phyloP scores from a whole-genome alignment of 2,329 filamentous ascomycete genomes.

The Colletotrichum scovillei region DNA sequence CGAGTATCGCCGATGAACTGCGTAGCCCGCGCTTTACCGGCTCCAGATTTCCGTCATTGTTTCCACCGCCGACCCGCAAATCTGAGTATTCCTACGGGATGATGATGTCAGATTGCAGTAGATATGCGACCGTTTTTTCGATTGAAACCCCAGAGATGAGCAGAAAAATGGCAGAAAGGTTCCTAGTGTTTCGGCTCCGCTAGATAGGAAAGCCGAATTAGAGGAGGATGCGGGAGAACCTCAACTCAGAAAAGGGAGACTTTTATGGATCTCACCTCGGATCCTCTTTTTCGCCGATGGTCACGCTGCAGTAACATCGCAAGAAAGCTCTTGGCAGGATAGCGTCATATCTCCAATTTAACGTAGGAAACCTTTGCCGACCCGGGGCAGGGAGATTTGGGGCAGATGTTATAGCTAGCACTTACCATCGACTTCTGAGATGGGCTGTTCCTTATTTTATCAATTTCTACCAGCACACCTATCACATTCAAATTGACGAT shows the following conservation, averaged over 20 bases:
- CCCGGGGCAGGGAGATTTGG: neutral
- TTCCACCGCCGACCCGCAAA: conserved; percentile 28
- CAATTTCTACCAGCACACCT: neutral
- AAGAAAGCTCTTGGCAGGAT: neutral
- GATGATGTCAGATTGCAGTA: conserved; percentile 30
- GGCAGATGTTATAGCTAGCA: neutral
- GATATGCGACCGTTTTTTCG: neutral
- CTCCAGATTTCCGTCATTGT: conserved; percentile 33
- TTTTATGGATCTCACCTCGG: neutral
- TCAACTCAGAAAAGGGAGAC: neutral
- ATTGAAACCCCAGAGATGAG: neutral
- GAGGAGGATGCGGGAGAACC: neutral
- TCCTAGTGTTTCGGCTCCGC: neutral
- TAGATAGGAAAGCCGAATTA: neutral
- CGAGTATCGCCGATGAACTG: conserved; percentile 16
- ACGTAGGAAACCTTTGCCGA: neutral
- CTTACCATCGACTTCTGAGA: neutral
- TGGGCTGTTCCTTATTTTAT: neutral
- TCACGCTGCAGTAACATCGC: neutral
- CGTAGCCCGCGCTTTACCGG: conserved; percentile 7
- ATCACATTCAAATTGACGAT: neutral
- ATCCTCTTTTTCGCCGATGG: neutral
- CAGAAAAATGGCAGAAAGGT: neutral
- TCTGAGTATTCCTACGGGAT: neutral
- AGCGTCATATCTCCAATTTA: conserved; percentile 29